Conservation (phyloP, 192 early-diverging fungal genomes). For the Linnemannia hyalina region DNA sequence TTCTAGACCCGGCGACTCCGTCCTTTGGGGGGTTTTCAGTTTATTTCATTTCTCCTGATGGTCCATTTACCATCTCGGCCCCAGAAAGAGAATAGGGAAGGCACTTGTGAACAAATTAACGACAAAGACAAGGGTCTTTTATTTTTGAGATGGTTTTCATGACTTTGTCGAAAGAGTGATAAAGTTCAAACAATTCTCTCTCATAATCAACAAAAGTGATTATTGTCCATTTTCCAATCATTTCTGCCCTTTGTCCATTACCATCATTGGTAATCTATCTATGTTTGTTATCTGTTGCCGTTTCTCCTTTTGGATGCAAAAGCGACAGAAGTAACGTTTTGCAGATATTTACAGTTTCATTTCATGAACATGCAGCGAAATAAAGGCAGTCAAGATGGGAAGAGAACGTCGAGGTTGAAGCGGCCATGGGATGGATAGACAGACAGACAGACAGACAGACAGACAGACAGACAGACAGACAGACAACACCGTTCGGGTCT, state of each 20-base stretch:
- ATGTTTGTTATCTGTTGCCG: not conserved
- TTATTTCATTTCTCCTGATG: too few relatives aligned
- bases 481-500: not conserved
- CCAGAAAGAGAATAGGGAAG: too few relatives aligned
- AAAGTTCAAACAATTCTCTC: too few relatives aligned
- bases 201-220: too few relatives aligned
- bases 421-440: not conserved
- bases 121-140: too few relatives aligned
- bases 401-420: not conserved
- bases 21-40: too few relatives aligned
- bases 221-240: not conserved
- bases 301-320: not conserved
- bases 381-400: not conserved
- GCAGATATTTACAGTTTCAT: not conserved
- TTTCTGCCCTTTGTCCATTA: not conserved
- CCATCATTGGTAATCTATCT: not conserved
- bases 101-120: too few relatives aligned
- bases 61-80: too few relatives aligned
- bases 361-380: not conserved
- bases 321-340: not conserved
- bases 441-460: not conserved
- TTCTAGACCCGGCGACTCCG: too few relatives aligned
- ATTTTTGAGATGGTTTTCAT: too few relatives aligned
- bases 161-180: too few relatives aligned
- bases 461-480: not conserved